Base-by-base conservation (phyloP, 2,329 filamentous ascomycete genomes). In the Fusarium multiceps region DNA sequence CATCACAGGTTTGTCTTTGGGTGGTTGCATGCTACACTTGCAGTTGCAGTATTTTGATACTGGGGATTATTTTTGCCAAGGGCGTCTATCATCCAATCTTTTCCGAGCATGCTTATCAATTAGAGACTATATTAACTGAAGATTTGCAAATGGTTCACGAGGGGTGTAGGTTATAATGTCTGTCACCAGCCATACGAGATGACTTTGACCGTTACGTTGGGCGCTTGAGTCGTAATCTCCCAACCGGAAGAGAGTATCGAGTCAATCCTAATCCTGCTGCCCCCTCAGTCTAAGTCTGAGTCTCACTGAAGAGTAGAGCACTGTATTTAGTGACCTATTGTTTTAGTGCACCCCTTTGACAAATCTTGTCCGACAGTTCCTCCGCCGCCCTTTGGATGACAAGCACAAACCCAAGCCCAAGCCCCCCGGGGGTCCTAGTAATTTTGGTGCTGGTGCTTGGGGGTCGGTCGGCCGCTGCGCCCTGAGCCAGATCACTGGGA, bases 401-500 rank as follows among this genome's bases (percentile, higher is more conserved):
- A 54, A 50, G 47, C 13, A 63, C 59, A 70, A 67, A 56, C 48
- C 20, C 20, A 49, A 49, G 14, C 30, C 16, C 10, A 43, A 21
- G 13, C n/a, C 47, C 48, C 16, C 30, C 20, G 30, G 23, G 23
- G 23, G 23, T 50, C 34, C 21, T 43, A 18, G 21, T 16, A 21
- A 27, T 37, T 37, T 37, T 37, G 34, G 34, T 12, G 34, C 63
- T 68, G 63, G 66, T 59, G 66, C 37, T 50, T 30, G 51, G 54
- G 32, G 28, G 28, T 30, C 28, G 28, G 54, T 51, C 67, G 58
- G 62, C 67, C 66, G 66, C 66, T 56, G 66, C 61, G 66, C 66
- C 66, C 66, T 69, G 66, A 68, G 65, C 66, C 66, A 69, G 55
- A 70, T 70, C 67, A 63, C 62, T 70, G 66, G 67, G 62, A 65